A percentile compares a stretch with the other conserved stretches of the same genome.
Evolutionary conservation across 352 stramenopile genomes (phyloP).

Genomic region (Globisporangium mamillatum): DNA sequence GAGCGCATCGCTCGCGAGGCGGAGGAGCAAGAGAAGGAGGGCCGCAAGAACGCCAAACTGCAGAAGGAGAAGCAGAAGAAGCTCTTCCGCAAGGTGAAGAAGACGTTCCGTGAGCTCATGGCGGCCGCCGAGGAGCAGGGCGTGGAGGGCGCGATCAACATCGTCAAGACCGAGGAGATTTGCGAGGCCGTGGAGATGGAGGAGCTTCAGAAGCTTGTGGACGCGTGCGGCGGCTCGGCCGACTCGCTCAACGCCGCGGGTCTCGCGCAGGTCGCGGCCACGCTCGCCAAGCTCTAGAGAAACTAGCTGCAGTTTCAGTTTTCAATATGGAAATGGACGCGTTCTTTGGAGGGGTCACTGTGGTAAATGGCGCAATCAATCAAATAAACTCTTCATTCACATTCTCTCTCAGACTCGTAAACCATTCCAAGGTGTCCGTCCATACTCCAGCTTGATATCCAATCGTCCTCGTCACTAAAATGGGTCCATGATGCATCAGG

Average conservation of each 20-base stretch:
- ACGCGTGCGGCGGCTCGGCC: slow-evolving; percentile 44
- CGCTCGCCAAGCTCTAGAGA: slow-evolving; percentile 45
- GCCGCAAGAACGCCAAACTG: slow-evolving; percentile 69
- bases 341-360: background rate
- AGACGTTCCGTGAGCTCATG: slow-evolving; percentile 82
- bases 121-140: slow-evolving; percentile 52
- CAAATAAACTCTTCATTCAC: background rate
- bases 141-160: slow-evolving; percentile 55
- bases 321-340: background rate
- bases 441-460: background rate
- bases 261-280: slow-evolving; percentile 47
- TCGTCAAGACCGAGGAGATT: slow-evolving; percentile 73
- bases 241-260: slow-evolving; percentile 59
- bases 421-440: background rate
- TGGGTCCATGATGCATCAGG: background rate
- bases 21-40: slow-evolving; percentile 68
- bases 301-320: background rate
- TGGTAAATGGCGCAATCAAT: background rate
- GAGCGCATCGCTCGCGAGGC: slow-evolving; percentile 42
- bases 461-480: background rate
- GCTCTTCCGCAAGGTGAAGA: slow-evolving; percentile 81
- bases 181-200: slow-evolving; percentile 76
- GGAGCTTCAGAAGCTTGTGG: slow-evolving; percentile 59
- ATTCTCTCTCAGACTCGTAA: background rate
- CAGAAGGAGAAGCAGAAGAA: slow-evolving; percentile 86